Base-by-base conservation (phyloP, 441 rosid species). In the Populus hybrid region DNA sequence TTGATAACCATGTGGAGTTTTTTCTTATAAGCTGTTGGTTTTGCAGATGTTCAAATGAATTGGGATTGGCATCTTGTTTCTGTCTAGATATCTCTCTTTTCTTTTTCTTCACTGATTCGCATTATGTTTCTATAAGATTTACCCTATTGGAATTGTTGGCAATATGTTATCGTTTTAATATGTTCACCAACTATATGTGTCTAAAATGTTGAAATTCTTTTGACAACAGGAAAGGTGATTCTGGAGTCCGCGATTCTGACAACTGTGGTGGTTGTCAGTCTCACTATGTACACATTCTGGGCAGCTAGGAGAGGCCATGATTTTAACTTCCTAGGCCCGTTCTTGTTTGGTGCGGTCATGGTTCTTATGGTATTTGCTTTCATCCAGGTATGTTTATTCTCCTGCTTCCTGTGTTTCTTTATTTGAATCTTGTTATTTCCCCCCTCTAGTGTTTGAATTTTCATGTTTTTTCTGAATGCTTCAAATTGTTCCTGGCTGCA, bases 231-330 rank as follows among this genome's bases (percentile, higher is more conserved):
- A 70, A 91, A 92, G 81, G 87, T 92, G 30, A 92, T 93, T 71
- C 84, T 95, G 75, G 97, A 93, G 81, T 74, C 99, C 5, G 97
- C 80, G 14, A 92, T 95, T 35, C 72, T 95, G 79, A 95, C 98
- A 0, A 70, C 94, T 3, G 89, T 76, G 10, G 92, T 95, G 84
- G 99, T 95, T 67, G 81, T 91, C 81, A 80, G 89, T 64, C 95
- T 95, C 12, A 93, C 98, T 1, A 71, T 90, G 3, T 95, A 92
- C 88, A 95, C 99, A 9, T 95, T 95, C 82, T 95, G 98, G 98
- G 99, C 97, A 0, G 97, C 96, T 0, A 87, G 84, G 75, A 90
- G 89, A 85, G 99, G 99, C 78, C 86, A 93, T 69, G 98, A 93
- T 81, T 95, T 95, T 78, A 90, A 73, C 73, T 95, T 95, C 84